phyloP scores from a whole-genome alignment of 169 alveolate species.

The Amoebophrya sp. region DNA sequence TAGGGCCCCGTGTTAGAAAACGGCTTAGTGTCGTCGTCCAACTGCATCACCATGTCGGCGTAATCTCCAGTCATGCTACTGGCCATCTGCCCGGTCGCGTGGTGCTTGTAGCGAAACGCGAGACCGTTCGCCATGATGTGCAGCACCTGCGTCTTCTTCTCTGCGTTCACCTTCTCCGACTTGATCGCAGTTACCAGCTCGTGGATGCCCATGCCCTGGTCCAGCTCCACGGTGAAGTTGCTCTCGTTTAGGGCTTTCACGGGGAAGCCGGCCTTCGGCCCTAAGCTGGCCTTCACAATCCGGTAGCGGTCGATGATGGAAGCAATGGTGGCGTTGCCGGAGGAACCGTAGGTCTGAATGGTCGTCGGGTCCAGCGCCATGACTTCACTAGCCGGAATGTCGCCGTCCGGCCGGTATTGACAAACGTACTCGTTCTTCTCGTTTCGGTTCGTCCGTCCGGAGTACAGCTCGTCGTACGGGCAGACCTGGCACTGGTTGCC shows the following conservation, averaged over 20 bases:
- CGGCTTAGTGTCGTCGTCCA: not conserved
- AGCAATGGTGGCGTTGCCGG: not conserved
- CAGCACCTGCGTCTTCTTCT: not conserved
- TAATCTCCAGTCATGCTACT: not conserved
- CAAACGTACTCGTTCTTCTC: conserved; percentile 13
- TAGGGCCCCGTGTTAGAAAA: not conserved
- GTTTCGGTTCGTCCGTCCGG: not conserved
- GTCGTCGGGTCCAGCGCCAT: not conserved
- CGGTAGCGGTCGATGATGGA: not conserved
- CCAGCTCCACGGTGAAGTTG: not conserved
- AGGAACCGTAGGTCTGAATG: not conserved
- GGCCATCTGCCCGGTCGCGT: not conserved
- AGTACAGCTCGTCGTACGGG: not conserved
- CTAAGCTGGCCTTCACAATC: not conserved
- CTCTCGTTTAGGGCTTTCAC: not conserved
- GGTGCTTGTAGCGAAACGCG: not conserved
- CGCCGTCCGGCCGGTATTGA: conserved; percentile 15
- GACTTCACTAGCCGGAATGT: not conserved
- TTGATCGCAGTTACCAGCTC: not conserved
- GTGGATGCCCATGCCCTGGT: not conserved
- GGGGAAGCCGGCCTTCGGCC: conserved; percentile 7
- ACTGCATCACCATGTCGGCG: not conserved
- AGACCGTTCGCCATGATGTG: not conserved
- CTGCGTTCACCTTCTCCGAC: not conserved
- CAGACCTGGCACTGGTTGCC: not conserved